Conservation (phyloP, 2,329 filamentous ascomycete genomes). For the Neofusicoccum umdonicola region DNA sequence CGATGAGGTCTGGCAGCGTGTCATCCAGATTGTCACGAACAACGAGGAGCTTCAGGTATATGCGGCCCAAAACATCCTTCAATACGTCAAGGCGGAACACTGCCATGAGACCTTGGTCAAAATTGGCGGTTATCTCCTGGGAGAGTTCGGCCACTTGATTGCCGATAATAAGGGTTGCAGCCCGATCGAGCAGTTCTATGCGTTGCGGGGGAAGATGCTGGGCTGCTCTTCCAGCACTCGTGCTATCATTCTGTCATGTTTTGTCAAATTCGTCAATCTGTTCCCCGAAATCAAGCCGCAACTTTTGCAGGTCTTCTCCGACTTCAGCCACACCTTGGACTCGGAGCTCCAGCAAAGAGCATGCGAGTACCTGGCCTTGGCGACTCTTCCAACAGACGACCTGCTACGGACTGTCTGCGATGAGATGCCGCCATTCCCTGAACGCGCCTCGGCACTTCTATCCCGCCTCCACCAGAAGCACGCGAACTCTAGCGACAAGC, state of each 20-base stretch:
- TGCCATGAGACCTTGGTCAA: slow-evolving; percentile 97
- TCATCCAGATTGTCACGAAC: slow-evolving; percentile 98
- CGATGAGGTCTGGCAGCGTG: slow-evolving; percentile 98
- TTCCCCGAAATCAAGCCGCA: slow-evolving; percentile 99
- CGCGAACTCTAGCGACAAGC: slow-evolving; percentile 86
- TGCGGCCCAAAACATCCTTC: slow-evolving; percentile 86
- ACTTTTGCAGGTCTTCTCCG: slow-evolving; percentile 81
- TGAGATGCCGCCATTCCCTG: slow-evolving; percentile 98
- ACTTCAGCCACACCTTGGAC: slow-evolving; percentile 92
- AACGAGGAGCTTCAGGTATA: slow-evolving; percentile 98
- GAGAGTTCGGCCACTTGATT: slow-evolving; percentile 95
- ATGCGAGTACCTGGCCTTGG: slow-evolving; percentile 88
- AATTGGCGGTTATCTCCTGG: slow-evolving; percentile 93
- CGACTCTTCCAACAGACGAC: slow-evolving; percentile 83
- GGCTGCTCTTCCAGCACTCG: slow-evolving; percentile 85
- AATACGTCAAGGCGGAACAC: slow-evolving; percentile 87
- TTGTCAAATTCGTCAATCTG: slow-evolving; percentile 96
- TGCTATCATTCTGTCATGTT: slow-evolving; percentile 91
- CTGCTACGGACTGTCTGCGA: slow-evolving; percentile 91
- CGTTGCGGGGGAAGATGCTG: slow-evolving; percentile 84
- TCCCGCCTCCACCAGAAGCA: slow-evolving; percentile 94
- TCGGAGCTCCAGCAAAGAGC: slow-evolving; percentile 94
- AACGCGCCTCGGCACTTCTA: slow-evolving; percentile 85
- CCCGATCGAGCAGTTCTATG: slow-evolving; percentile 95
- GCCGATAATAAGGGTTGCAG: slow-evolving; percentile 89